Conservation (phyloP, 371 early-diverging fungal species). For the Sporodiniella umbellata region DNA sequence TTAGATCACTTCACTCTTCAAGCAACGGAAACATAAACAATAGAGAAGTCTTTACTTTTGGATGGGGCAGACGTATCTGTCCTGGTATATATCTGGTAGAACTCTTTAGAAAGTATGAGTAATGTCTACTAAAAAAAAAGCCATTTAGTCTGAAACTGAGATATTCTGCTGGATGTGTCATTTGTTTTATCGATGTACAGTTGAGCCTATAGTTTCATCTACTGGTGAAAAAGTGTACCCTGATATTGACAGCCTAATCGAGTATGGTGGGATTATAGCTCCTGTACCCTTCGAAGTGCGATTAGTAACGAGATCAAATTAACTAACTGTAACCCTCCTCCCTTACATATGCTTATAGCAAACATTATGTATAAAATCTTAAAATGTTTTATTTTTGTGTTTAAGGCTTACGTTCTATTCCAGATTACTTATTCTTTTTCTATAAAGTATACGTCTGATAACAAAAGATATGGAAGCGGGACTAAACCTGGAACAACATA, state of each 20-base stretch:
- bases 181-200: not conserved
- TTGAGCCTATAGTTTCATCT: conserved; percentile 1
- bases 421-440: too few species aligned
- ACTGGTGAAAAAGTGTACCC: conserved; percentile 3
- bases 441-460: too few species aligned
- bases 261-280: not conserved
- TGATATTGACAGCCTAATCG: not conserved
- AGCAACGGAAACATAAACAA: conserved; percentile 11
- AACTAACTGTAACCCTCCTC: too few species aligned
- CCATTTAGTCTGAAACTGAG: conserved; percentile 9
- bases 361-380: too few species aligned
- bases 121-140: not conserved
- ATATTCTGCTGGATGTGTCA: not conserved
- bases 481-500: too few species aligned
- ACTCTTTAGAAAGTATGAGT: not conserved
- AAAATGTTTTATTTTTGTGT: too few species aligned
- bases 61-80: conserved; percentile 19
- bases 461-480: too few species aligned
- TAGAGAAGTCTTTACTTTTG: conserved; percentile 18
- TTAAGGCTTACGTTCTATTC: too few species aligned
- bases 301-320: too few species aligned
- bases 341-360: too few species aligned
- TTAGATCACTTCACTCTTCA: conserved; percentile 4
- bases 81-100: conserved; percentile 12
- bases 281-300: not conserved